A percentile compares a stretch with the other conserved stretches of the same genome.
Evolutionary conservation across 352 stramenopile species (phyloP).

Genomic region (Globisporangium orthogonon): DNA sequence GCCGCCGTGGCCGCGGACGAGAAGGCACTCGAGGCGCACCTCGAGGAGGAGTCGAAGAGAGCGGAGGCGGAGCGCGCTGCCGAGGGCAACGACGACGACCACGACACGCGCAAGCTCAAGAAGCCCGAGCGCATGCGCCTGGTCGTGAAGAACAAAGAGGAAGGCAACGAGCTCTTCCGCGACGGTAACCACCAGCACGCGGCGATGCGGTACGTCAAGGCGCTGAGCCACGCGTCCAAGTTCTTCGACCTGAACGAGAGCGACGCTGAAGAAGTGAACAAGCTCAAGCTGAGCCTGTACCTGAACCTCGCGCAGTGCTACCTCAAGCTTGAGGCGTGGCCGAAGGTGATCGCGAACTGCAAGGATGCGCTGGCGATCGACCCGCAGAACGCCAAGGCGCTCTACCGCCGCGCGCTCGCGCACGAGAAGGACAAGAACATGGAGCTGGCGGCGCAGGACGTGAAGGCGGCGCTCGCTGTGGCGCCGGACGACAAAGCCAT

Average conservation of each 20-base stretch:
- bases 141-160: constrained; percentile 93
- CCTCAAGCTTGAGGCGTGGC: constrained; percentile 90
- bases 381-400: constrained; percentile 71
- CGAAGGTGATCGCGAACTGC: constrained; percentile 80
- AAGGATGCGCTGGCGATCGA: constrained; percentile 80
- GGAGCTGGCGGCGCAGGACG: constrained; percentile 54
- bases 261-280: constrained; percentile 84
- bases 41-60: constrained; percentile 68
- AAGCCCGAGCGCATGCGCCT: constrained; percentile 92
- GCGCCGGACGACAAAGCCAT: constrained; percentile 78
- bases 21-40: constrained; percentile 56
- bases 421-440: constrained; percentile 88
- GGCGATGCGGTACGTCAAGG: constrained; percentile 88
- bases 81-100: constrained; percentile 81
- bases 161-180: constrained; percentile 92
- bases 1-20: constrained; percentile 57
- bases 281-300: constrained; percentile 88
- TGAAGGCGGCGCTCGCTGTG: constrained; percentile 46
- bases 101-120: constrained; percentile 90
- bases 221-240: constrained; percentile 86
- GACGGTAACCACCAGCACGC: constrained; percentile 88
- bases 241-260: constrained; percentile 88
- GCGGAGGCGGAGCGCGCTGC: constrained; percentile 65
- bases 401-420: constrained; percentile 80
- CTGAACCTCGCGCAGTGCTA: constrained; percentile 92